Conservation (phyloP, 1,139 yeast species). For the Candida buenavistaensis region DNA sequence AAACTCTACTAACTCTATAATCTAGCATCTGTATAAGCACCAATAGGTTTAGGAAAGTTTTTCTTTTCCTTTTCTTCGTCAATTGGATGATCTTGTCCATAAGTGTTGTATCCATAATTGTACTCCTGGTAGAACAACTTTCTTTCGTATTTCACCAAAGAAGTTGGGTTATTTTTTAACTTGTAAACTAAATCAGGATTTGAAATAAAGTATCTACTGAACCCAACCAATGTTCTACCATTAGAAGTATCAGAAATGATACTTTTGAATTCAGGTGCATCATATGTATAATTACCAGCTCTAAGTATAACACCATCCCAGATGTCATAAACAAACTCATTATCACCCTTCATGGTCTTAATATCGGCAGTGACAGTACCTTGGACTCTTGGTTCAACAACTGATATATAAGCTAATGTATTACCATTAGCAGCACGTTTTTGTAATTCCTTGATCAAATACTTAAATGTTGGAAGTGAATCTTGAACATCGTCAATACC, state of each 20-base stretch:
- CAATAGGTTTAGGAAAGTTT: conserved; percentile 10
- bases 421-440: conserved; percentile 39
- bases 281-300: conserved; percentile 45
- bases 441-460: conserved; percentile 37
- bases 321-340: conserved; percentile 38
- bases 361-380: conserved; percentile 15
- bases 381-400: conserved; percentile 47
- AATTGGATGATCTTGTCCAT: conserved; percentile 13
- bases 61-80: conserved; percentile 19
- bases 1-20: too few relatives aligned
- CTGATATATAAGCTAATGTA: conserved; percentile 49
- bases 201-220: conserved; percentile 48
- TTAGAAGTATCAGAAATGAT: conserved; percentile 27
- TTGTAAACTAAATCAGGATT: conserved; percentile 55
- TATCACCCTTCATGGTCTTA: conserved; percentile 17
- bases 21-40: conserved; percentile 1
- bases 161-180: conserved; percentile 37
- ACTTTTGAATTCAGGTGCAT: conserved; percentile 22
- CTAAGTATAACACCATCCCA: conserved; percentile 52
- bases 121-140: conserved; percentile 19
- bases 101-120: conserved; percentile 31
- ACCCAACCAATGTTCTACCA: conserved; percentile 43
- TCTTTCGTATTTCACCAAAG: conserved; percentile 33
- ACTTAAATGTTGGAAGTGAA: conserved; percentile 36
- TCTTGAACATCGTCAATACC: conserved; percentile 38